Percentiles rank a stretch among this genome's conserved stretches.
Evolutionary conservation across 2,329 filamentous ascomycete species (phyloP).

Genomic region (Parastagonospora avenae): DNA sequence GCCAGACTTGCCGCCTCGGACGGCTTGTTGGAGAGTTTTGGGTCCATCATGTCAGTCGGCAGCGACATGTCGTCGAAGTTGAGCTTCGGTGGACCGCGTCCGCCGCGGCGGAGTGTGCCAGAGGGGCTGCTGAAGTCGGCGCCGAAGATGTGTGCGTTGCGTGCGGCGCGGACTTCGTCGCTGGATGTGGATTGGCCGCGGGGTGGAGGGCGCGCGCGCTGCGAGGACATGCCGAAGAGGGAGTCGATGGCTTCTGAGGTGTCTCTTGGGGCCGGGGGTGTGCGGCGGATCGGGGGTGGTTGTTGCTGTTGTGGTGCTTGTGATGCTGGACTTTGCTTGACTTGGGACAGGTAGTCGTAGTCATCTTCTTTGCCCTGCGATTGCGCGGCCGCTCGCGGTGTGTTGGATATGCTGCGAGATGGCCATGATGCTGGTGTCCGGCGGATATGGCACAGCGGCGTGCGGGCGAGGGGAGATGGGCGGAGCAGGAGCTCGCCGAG

Average conservation of each 20-base stretch:
- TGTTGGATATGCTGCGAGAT: constrained; percentile 14
- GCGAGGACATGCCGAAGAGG: constrained; percentile 23
- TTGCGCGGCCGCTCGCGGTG: constrained; percentile 14
- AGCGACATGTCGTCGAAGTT: constrained; percentile 27
- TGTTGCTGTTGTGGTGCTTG: constrained; percentile 1
- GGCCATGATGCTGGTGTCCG: constrained; percentile 19
- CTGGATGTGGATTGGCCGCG: constrained; percentile 3
- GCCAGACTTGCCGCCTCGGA: constrained; percentile 14
- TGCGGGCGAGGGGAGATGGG: constrained; percentile 28
- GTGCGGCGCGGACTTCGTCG: constrained; percentile 7
- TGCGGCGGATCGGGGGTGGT: background rate
- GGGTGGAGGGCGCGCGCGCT: constrained; percentile 1
- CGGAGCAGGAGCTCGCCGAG: constrained; percentile 41
- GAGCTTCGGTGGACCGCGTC: constrained; percentile 7
- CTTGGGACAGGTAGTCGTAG: background rate
- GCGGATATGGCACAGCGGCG: constrained; percentile 16
- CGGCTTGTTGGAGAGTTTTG: constrained; percentile 23
- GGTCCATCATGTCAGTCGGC: constrained; percentile 17
- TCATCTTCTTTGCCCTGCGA: constrained; percentile 11
- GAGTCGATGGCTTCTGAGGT: constrained; percentile 28
- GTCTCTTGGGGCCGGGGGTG: constrained; percentile 1
- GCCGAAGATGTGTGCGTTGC: constrained; percentile 22
- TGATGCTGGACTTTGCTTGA: background rate
- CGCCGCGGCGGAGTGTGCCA: background rate
- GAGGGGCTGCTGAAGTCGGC: background rate